Conservation (phyloP, 345 rosid genomes). For the Arabis alpina region DNA sequence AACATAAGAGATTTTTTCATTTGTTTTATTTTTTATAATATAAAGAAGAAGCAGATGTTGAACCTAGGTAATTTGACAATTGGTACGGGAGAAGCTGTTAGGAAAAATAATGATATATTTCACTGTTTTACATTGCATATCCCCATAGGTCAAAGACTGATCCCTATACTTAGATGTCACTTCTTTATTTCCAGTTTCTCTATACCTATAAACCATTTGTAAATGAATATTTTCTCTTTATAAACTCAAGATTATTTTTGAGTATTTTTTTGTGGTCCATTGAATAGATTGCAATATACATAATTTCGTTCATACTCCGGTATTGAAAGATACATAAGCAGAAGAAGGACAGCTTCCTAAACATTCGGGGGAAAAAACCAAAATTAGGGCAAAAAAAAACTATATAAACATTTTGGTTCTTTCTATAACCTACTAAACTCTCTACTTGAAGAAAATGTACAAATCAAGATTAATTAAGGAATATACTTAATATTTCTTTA, state of each 20-base stretch:
- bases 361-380: not conserved
- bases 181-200: not conserved
- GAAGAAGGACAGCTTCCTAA: not conserved
- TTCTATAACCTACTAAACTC: no score
- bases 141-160: slow-evolving; percentile 28
- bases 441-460: no score
- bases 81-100: slow-evolving; percentile 8
- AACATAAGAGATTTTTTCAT: not conserved
- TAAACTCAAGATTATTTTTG: not conserved
- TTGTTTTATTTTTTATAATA: not conserved
- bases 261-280: not conserved
- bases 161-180: slow-evolving; percentile 17
- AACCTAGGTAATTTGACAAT: slow-evolving; percentile 12
- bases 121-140: slow-evolving; percentile 12
- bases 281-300: not conserved
- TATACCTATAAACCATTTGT: slow-evolving; percentile 10
- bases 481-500: not conserved
- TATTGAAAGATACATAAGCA: not conserved
- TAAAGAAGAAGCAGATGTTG: slow-evolving; percentile 6
- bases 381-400: not conserved
- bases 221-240: not conserved
- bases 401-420: not conserved
- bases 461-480: slow-evolving; percentile 13
- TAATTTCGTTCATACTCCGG: not conserved
- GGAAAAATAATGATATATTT: not conserved